Percentiles rank a stretch among this genome's conserved stretches.
phyloP scores from a whole-genome alignment of 345 rosid species.

The Fremontodendron californicum region DNA sequence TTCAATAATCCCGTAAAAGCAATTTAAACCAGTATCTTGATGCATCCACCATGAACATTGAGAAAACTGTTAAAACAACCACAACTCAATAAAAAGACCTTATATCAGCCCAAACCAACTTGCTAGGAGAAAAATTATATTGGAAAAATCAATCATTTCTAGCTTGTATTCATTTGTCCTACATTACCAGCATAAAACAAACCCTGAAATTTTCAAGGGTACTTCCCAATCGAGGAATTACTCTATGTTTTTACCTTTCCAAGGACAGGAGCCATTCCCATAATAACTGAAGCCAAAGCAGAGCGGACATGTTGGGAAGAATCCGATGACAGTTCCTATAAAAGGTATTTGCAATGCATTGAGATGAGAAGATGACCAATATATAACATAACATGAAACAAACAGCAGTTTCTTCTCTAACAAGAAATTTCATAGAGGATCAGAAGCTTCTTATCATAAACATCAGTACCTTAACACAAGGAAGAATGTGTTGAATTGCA shows the following conservation, averaged over 20 bases:
- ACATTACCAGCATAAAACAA: background rate
- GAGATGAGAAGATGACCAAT: constrained; percentile 2
- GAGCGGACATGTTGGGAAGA: constrained; percentile 98
- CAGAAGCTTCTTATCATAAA: constrained; percentile 5
- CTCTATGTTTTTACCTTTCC: constrained; percentile 36
- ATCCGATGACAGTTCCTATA: constrained; percentile 89
- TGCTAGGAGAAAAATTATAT: background rate
- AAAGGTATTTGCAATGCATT: constrained; percentile 17
- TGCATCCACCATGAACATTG: background rate
- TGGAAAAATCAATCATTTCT: background rate
- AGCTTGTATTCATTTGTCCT: background rate
- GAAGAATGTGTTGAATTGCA: constrained; percentile 77
- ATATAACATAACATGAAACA: background rate
- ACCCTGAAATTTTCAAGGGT: background rate
- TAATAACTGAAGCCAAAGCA: constrained; percentile 95
- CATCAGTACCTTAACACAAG: constrained; percentile 72
- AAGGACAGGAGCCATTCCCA: constrained; percentile 97
- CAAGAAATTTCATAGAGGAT: background rate
- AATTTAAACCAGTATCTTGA: background rate
- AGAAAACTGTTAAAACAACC: constrained; percentile 6
- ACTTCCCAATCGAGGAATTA: background rate
- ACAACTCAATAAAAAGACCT: background rate
- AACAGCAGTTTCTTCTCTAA: background rate
- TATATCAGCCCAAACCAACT: background rate
- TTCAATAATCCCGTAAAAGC: constrained; percentile 5